Conservation (phyloP, 768 basidiomycete species). For the Trametes maxima region DNA sequence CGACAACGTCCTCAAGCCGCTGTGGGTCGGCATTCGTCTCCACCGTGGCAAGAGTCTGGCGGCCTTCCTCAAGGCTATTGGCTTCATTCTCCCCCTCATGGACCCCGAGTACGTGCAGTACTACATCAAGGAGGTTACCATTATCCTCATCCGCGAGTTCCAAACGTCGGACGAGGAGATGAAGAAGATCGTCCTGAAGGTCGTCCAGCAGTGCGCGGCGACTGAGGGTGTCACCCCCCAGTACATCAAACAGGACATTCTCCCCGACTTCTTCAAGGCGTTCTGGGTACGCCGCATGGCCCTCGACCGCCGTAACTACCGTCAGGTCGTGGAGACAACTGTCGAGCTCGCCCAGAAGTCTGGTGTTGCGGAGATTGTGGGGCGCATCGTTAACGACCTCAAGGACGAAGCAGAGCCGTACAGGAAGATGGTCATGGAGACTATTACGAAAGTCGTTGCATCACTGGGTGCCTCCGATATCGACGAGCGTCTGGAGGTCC, state of each 20-base stretch:
- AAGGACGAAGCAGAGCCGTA: constrained; percentile 92
- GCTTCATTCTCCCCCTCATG: constrained; percentile 99
- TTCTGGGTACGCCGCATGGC: constrained; percentile 99
- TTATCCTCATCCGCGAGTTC: constrained; percentile 97
- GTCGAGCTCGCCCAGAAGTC: constrained; percentile 98
- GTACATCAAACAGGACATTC: constrained; percentile 96
- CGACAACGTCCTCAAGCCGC: constrained; percentile 92
- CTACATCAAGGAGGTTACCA: constrained; percentile 97
- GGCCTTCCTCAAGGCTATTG: constrained; percentile 96
- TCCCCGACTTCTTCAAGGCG: constrained; percentile 98
- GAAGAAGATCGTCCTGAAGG: constrained; percentile 99
- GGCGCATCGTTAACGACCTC: constrained; percentile 81
- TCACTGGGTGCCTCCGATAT: constrained; percentile 96
- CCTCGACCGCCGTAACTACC: constrained; percentile 92
- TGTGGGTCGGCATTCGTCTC: constrained; percentile 92
- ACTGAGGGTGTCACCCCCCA: constrained; percentile 96
- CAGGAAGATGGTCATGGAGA: constrained; percentile 99
- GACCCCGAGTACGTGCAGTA: constrained; percentile 99
- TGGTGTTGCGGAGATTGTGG: constrained; percentile 95
- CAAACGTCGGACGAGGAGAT: constrained; percentile 99
- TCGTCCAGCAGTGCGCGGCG: constrained; percentile 97
- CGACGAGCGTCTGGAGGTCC: constrained; percentile 92
- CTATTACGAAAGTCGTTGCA: constrained; percentile 94
- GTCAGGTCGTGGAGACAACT: constrained; percentile 97
- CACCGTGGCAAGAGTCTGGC: constrained; percentile 95